Conservation (phyloP, 2,329 filamentous ascomycete species). For the Fonsecaea erecta region DNA sequence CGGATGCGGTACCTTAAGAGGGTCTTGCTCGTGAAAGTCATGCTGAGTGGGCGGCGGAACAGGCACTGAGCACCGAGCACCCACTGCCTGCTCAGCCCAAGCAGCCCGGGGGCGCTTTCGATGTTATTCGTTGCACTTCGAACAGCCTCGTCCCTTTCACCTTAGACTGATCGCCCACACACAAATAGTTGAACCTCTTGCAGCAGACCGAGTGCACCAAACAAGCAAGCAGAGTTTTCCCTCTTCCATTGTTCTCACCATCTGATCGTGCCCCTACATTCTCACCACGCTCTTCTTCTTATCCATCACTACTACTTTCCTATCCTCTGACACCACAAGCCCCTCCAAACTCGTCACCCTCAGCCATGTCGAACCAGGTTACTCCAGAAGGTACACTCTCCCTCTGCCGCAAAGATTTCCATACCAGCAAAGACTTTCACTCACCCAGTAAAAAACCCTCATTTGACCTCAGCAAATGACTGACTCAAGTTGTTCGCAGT, state of each 20-base stretch:
- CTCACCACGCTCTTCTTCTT: neutral
- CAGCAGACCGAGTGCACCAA: slow-evolving; percentile 10
- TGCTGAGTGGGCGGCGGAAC: slow-evolving; percentile 1
- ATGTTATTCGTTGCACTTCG: slow-evolving; percentile 37
- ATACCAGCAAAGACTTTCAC: neutral
- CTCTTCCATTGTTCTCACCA: slow-evolving; percentile 32
- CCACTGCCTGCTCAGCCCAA: slow-evolving; percentile 1
- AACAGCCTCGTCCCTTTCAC: slow-evolving; percentile 29
- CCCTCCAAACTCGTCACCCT: slow-evolving; percentile 12
- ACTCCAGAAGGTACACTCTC: slow-evolving; percentile 54
- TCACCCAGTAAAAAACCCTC: neutral
- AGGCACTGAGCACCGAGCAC: neutral
- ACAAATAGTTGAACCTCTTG: slow-evolving; percentile 21
- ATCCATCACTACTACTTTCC: slow-evolving; percentile 13
- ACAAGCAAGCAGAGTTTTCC: slow-evolving; percentile 20
- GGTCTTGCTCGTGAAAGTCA: neutral
- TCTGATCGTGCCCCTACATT: slow-evolving; percentile 36
- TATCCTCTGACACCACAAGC: slow-evolving; percentile 16
- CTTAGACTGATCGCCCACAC: slow-evolving; percentile 18
- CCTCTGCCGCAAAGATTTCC: slow-evolving; percentile 36
- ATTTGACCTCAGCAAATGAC: neutral
- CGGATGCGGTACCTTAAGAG: slow-evolving; percentile 1
- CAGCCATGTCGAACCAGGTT: slow-evolving; percentile 44
- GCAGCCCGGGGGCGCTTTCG: slow-evolving; percentile 25
- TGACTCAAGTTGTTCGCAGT: slow-evolving; percentile 59